phyloP scores from a whole-genome alignment of 441 rosid genomes.

The Populus tomentosa region DNA sequence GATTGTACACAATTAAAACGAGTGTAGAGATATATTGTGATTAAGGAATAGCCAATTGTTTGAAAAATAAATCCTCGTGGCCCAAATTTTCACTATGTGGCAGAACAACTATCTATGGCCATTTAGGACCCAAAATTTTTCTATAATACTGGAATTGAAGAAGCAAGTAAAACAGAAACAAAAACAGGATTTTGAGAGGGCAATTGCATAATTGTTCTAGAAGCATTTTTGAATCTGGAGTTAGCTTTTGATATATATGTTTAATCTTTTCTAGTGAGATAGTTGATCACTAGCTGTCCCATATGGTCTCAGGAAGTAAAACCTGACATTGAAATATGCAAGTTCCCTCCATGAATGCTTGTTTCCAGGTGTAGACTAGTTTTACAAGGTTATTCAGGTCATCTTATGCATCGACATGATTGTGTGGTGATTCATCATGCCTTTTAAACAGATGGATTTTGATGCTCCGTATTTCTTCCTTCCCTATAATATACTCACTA shows the following conservation, averaged over 20 bases:
- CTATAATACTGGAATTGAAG: not conserved
- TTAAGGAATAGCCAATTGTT: not conserved
- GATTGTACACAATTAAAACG: not conserved
- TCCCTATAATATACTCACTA: not conserved
- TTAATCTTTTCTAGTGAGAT: not conserved
- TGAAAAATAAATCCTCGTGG: no score
- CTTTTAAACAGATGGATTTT: not conserved
- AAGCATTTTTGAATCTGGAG: not conserved
- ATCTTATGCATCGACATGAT: not conserved
- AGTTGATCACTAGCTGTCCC: not conserved
- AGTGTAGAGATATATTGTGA: not conserved
- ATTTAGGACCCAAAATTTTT: not conserved
- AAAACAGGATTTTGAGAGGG: not conserved
- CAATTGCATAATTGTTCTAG: not conserved
- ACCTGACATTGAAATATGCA: not conserved
- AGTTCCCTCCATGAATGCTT: not conserved
- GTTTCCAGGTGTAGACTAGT: not conserved
- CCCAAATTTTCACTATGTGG: not conserved
- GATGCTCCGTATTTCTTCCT: not conserved
- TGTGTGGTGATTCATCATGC: not conserved
- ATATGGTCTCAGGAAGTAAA: not conserved
- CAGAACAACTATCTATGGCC: not conserved
- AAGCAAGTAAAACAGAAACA: not conserved
- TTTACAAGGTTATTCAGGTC: not conserved
- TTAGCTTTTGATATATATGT: not conserved